These are phyloP conservation scores for Phytophthora macrochlamydospora DNA, from an alignment of 352 stramenopile genomes.

Conservation along the genomic window DNA sequence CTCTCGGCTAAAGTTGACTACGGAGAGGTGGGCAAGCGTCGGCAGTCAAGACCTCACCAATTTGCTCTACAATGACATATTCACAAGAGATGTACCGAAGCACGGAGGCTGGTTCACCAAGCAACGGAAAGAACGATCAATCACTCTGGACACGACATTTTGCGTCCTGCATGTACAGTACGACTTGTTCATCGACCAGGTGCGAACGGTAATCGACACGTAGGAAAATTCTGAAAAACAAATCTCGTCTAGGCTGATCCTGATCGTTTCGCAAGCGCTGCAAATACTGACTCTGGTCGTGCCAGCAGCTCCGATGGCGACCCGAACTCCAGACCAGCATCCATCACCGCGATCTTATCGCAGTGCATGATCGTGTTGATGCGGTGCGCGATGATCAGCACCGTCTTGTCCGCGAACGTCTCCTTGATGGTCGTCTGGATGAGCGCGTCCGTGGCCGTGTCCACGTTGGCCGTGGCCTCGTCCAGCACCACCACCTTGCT, in stretches of 20 bases:
- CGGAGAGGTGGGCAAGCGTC: too few relatives aligned
- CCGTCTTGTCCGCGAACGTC: slow-evolving; percentile 88
- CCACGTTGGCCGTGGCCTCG: slow-evolving; percentile 91
- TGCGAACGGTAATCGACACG: not conserved
- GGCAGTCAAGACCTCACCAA: too few relatives aligned
- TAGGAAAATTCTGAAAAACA: too few relatives aligned
- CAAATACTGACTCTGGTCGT: slow-evolving; percentile 75
- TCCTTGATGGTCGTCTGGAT: slow-evolving; percentile 68
- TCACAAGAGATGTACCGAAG: too few relatives aligned
- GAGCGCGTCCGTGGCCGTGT: slow-evolving; percentile 56
- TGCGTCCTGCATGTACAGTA: too few relatives aligned
- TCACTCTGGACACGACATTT: too few relatives aligned
- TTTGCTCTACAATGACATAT: too few relatives aligned
- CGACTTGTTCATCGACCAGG: too few relatives aligned
- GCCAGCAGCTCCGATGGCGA: slow-evolving; percentile 75
- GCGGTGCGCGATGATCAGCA: slow-evolving; percentile 93
- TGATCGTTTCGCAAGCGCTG: slow-evolving; percentile 33
- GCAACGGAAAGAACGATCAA: too few relatives aligned
- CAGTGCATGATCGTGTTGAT: slow-evolving; percentile 92
- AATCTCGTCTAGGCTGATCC: not conserved
- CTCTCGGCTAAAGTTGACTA: too few relatives aligned
- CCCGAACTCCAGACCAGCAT: slow-evolving; percentile 88
- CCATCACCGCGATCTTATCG: slow-evolving; percentile 86
- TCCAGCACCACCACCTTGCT: slow-evolving; percentile 94
- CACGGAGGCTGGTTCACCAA: too few relatives aligned